Percentiles rank a stretch among this genome's conserved stretches.
These are phyloP conservation scores for Amanita fuliginea DNA, from an alignment of 768 basidiomycete species.

Conservation along the genomic window DNA sequence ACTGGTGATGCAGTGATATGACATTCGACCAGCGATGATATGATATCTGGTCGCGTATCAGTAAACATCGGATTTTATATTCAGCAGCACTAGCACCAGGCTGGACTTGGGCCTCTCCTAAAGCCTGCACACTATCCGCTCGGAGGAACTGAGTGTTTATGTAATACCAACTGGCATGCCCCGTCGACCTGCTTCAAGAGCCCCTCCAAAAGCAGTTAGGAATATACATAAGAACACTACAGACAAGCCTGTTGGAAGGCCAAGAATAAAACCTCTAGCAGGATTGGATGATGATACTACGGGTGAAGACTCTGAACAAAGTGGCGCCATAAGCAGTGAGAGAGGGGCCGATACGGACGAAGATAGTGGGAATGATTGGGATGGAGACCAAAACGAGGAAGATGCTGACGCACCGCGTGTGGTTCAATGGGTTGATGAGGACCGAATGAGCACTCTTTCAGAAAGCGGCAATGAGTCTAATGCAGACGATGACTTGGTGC, in stretches of 20 bases:
- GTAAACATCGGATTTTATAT: too few relatives aligned
- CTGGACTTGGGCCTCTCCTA: too few relatives aligned
- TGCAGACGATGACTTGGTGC: neutral
- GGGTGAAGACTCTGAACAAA: neutral
- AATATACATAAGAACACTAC: neutral
- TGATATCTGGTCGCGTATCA: too few relatives aligned
- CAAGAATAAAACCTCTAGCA: neutral
- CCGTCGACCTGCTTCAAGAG: slow-evolving; percentile 17
- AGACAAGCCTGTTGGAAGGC: neutral
- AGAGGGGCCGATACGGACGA: neutral
- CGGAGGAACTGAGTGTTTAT: neutral
- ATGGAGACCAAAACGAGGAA: slow-evolving; percentile 19
- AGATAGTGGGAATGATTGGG: neutral
- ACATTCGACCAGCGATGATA: too few relatives aligned
- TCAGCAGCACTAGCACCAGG: too few relatives aligned
- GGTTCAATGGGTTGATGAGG: slow-evolving; percentile 51
- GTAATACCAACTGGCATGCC: slow-evolving; percentile 17
- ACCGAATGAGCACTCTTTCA: slow-evolving; percentile 27
- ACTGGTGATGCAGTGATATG: too few relatives aligned
- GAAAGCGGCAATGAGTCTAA: slow-evolving; percentile 17
- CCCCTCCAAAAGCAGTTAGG: neutral
- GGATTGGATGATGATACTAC: neutral
- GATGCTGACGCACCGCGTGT: slow-evolving; percentile 46
- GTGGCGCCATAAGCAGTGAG: neutral
- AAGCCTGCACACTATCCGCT: too few relatives aligned